Conservation (phyloP, 805 yeast genomes). For the Kuraishia piskuri region DNA sequence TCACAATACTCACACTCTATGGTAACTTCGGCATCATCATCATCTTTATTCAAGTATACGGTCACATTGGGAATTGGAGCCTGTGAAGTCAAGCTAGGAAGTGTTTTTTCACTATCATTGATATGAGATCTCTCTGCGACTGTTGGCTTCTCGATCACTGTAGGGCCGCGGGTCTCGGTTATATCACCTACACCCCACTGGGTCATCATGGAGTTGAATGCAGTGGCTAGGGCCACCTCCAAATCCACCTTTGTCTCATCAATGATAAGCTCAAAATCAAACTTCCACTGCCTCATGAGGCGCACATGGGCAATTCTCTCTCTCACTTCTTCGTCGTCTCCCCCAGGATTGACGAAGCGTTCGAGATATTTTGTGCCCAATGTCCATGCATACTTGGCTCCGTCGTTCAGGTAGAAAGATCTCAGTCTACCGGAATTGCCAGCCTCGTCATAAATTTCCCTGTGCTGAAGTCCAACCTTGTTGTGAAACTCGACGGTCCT, state of each 20-base stretch:
- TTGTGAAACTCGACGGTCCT: slow-evolving; percentile 42
- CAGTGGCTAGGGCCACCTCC: slow-evolving; percentile 52
- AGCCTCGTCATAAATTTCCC: slow-evolving; percentile 29
- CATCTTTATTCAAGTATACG: slow-evolving; percentile 17
- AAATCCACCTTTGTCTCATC: slow-evolving; percentile 38
- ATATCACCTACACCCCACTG: slow-evolving; percentile 54
- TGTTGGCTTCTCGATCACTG: slow-evolving; percentile 17
- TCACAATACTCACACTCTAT: slow-evolving; percentile 14
- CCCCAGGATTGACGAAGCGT: slow-evolving; percentile 43
- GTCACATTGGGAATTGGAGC: slow-evolving; percentile 16
- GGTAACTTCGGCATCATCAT: slow-evolving; percentile 21
- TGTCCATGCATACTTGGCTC: slow-evolving; percentile 49
- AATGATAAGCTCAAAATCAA: slow-evolving; percentile 50
- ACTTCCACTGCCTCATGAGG: slow-evolving; percentile 47
- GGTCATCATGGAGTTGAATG: slow-evolving; percentile 54
- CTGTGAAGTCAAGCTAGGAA: background rate
- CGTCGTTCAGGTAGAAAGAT: slow-evolving; percentile 42
- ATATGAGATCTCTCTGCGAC: background rate
- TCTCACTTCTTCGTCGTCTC: slow-evolving; percentile 46
- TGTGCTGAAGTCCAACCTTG: slow-evolving; percentile 34
- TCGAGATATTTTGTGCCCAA: slow-evolving; percentile 43
- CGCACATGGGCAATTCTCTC: slow-evolving; percentile 46
- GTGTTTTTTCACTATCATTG: background rate
- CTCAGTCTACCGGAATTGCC: slow-evolving; percentile 31
- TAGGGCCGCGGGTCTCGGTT: slow-evolving; percentile 48